Percentiles rank a stretch among this genome's conserved stretches.
Conservation (phyloP, 371 early-diverging fungal species). For the Encephalitozoon cuniculi region DNA sequence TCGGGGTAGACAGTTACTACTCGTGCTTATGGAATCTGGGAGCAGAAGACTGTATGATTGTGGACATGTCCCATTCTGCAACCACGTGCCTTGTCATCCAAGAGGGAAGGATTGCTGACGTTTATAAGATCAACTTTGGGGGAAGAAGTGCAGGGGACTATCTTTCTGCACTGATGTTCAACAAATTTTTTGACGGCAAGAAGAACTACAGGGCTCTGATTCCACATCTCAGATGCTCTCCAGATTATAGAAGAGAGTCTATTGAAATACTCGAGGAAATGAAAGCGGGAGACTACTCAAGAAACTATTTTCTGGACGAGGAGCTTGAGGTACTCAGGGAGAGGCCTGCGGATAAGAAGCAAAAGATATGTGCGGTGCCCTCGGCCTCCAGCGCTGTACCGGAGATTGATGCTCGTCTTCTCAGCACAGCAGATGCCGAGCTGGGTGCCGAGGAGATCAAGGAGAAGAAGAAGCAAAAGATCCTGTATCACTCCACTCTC, state of each 20-base stretch:
- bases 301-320: constrained; percentile 24
- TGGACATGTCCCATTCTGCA: constrained; percentile 19
- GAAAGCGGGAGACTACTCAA: constrained; percentile 34
- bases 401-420: constrained; percentile 16
- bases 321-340: background rate
- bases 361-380: background rate
- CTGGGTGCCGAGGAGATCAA: constrained; percentile 33
- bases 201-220: constrained; percentile 40
- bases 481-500: constrained; percentile 52
- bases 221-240: constrained; percentile 31
- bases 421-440: constrained; percentile 24
- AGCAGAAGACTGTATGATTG: constrained; percentile 2
- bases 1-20: constrained; percentile 57
- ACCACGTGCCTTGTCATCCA: constrained; percentile 13
- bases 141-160: constrained; percentile 49
- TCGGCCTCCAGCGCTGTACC: background rate
- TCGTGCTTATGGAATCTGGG: constrained; percentile 50
- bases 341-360: background rate
- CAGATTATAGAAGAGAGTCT: constrained; percentile 47
- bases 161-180: constrained; percentile 34
- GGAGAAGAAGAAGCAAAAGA: constrained; percentile 28
- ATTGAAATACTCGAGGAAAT: constrained; percentile 43
- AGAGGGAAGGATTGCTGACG: constrained; percentile 20
- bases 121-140: constrained; percentile 59
- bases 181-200: constrained; percentile 37